Evolutionary conservation across 495 filamentous ascomycete species (phyloP), one percentile per base, ranked within the genome.

Genomic region (Rostrohypoxylon terebratum): DNA sequence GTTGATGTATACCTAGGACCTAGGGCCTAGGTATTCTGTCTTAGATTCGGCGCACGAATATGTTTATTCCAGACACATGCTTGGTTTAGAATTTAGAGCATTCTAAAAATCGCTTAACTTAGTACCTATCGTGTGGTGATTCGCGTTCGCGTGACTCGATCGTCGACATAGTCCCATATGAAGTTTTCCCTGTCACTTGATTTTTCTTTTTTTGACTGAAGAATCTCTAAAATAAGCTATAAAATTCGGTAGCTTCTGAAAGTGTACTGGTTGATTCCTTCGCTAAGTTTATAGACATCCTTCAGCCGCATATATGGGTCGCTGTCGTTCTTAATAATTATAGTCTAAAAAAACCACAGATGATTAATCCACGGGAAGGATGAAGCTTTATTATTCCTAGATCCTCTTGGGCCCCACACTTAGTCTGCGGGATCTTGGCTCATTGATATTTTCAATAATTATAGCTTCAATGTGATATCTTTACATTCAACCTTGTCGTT

Each of bases 211-310:
- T 28, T 28, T 28, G 28, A 28, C 28, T 28, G n/a, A 2, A 45
- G 4, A 20, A 45, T 20, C 4, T n/a, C 40, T 16, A 45, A 45
- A 45, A 45, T 45, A 18, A 45, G 6, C 18, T 18, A 45, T n/a
- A 20, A 18, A 45, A 0, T 0, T 20, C 4, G 8, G 42, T 25
- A 25, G 18, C 47, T 50, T 50, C 47, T 50, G 10, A 14, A 50
- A 25, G 20, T 14, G 21, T 50, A 25, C 47, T 25, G 20, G 21
- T 50, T 50, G n/a, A 50, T 50, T 50, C 47, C 47, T 23, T 23
- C 13, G 18, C 18, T 8, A 50, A 50, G 47, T 50, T 25, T 50
- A 50, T 50, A 50, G 47, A 50, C 8, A 25, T 50, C 47, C 47
- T 50, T 50, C 21, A 25, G 47, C 21, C 47, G 38, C 38, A 14